phyloP scores from a whole-genome alignment of 768 basidiomycete genomes.

The Kwoniella mangroviensis region DNA sequence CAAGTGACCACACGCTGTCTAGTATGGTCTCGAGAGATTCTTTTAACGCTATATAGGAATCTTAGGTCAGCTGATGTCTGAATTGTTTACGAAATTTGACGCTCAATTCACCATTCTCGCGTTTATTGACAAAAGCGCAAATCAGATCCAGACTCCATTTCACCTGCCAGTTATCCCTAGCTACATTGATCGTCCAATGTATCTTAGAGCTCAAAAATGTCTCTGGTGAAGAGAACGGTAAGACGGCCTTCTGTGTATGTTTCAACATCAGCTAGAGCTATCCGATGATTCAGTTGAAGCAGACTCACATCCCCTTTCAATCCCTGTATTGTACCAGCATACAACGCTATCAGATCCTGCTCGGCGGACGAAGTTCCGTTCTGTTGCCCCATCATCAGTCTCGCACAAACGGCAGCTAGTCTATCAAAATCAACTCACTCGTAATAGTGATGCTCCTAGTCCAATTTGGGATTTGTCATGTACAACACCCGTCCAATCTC shows the following conservation, averaged over 20 bases:
- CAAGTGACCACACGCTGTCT: conserved; percentile 39
- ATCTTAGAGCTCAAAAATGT: conserved; percentile 66
- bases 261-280: conserved; percentile 4
- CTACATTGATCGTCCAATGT: conserved; percentile 65
- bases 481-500: conserved; percentile 64
- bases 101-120: conserved; percentile 65
- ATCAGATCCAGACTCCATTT: conserved; percentile 58
- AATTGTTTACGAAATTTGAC: not conserved
- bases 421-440: conserved; percentile 29
- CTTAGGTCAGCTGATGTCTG: no score
- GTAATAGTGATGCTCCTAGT: conserved; percentile 31
- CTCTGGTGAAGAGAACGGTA: conserved; percentile 64
- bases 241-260: conserved; percentile 60
- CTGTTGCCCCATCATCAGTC: conserved; percentile 54
- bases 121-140: conserved; percentile 78
- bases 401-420: conserved; percentile 19
- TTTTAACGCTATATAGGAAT: conserved; percentile 37
- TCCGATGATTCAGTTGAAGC: not conserved
- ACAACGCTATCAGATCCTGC: conserved; percentile 70
- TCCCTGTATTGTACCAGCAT: conserved; percentile 70
- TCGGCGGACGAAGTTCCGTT: conserved; percentile 61
- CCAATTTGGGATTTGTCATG: conserved; percentile 65
- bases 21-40: conserved; percentile 35
- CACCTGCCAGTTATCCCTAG: conserved; percentile 47
- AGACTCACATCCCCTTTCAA: conserved; percentile 69